Evolutionary conservation across 2,329 filamentous ascomycete species (phyloP), one percentile per base, ranked within the genome.

Genomic region (Whalleya microplaca): DNA sequence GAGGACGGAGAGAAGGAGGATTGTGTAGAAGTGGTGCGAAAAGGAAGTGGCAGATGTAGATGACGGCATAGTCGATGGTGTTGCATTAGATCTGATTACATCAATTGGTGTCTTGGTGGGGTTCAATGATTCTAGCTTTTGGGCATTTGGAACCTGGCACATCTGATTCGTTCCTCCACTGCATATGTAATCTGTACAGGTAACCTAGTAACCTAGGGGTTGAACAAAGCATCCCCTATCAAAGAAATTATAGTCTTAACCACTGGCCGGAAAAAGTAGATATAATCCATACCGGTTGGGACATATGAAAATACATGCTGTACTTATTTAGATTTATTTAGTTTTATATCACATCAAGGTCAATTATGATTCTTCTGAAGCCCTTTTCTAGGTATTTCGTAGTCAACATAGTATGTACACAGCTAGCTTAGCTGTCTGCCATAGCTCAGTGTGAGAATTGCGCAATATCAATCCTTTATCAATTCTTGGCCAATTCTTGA

Each of bases 1-100:
- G 37, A 86, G 73, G 10, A 84, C 53, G n/a, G 78, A 50, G 50
- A 80, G 64, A 8, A 85, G 72, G 43, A 79, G 66, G 23, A 82
- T 64, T 6, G 78, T 81, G 43, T 59, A 61, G 73, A 76, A 58
- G 67, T 72, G 59, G 68, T 71, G 62, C 66, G 73, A 56, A 67
- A 69, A 65, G 72, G 66, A 64, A 70, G 66, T 67, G 66, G 66
- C 59, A 56, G 63, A 54, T 46, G 63, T 65, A 66, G 69, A 72
- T 71, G 77, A 76, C 73, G 73, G 75, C 78, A 78, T 72, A 65
- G 62, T 54, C 8, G 55, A 62, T 57, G 51, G 57, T 58, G 45
- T 53, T 59, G 45, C 49, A 55, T 60, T 53, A 46, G 53, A 19
- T 8, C 42, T 43, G 51, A 42, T 55, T 56, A 49, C 48, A 57